Evolutionary conservation across 1,139 yeast genomes (phyloP), one percentile per base, ranked within the genome.

Genomic region (Hemisphaericaspora xylanilytica): DNA sequence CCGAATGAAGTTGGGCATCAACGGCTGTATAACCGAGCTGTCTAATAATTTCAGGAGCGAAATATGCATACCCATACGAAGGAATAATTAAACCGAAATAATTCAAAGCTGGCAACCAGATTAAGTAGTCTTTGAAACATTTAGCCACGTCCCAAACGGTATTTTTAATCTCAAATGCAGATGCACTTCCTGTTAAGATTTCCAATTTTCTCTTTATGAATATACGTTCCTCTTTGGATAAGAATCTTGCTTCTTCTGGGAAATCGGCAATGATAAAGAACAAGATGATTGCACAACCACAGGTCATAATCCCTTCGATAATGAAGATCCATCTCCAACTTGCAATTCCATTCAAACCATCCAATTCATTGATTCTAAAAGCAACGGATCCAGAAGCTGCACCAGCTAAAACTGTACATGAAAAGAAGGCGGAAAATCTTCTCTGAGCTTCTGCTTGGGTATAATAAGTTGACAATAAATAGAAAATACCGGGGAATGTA

Each of bases 271-370:
- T 71, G 28, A 73, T 59, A 54, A 83, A 81, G 59, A 62, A 85
- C 43, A 85, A 67, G n/a, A 82, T 43, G 25, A 81, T 44, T 0
- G 77, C 75, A 42, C 75, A 70, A 22, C 80, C 81, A 29, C 75
- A 73, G 18, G 94, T 85, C 50, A 81, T 66, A 5, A 81, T 67
- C 39, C 92, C 92, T 55, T 85, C 92, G 46, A 84, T 73, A 47
- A 84, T 74, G 58, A 80, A 85, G 43, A 85, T 69, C 85, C 87
- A 83, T 58, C 79, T 71, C 92, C 90, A 84, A 11, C 84, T 67
- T 14, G 58, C 51, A 27, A 73, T 49, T 4, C 73, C 73, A 33
- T 56, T 59, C 5, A 41, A 57, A 8, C 70, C 67, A 43, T 67
- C 62, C 44, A 70, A 56, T 29, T 65, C 73, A 39, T 64, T 49